These are phyloP conservation scores for Neostapfia colusana DNA, from an alignment of 176 grass and related monocot genomes.

Conservation along the genomic window DNA sequence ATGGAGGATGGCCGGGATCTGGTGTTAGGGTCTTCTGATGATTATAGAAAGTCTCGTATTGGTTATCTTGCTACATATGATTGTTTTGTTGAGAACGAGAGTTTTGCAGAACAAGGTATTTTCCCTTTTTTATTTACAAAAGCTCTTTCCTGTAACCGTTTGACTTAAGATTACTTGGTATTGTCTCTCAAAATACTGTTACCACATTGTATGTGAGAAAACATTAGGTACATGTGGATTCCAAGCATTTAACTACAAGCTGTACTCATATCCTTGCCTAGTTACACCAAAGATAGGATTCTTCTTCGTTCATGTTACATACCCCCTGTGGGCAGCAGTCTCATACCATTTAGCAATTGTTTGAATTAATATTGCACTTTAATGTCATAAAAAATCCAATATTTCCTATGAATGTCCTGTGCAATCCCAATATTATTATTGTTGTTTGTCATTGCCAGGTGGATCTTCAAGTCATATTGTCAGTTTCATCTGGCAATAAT, in stretches of 20 bases:
- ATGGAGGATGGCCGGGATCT: conserved; percentile 70
- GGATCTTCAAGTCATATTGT: too few species aligned
- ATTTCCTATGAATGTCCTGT: not conserved
- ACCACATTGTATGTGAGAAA: not conserved
- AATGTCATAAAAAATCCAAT: not conserved
- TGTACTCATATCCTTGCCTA: not conserved
- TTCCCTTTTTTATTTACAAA: not conserved
- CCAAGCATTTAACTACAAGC: conserved; percentile 16
- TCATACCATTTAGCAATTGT: too few species aligned
- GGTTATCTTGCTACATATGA: conserved; percentile 70
- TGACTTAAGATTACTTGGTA: not conserved
- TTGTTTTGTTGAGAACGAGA: conserved; percentile 63
- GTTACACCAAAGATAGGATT: not conserved
- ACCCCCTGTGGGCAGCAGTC: not conserved
- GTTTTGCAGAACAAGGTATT: conserved; percentile 86
- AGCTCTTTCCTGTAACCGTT: conserved; percentile 32
- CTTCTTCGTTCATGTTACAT: not conserved
- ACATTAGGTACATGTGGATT: not conserved
- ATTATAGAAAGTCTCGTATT: conserved; percentile 83
- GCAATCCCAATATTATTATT: not conserved
- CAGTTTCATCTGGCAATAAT: not conserved
- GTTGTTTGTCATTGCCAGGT: too few species aligned
- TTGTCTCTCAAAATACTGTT: conserved; percentile 5
- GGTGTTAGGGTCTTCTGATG: conserved; percentile 56
- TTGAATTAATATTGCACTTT: conserved; percentile 25